Conservation (phyloP, 1,284 basidiomycete genomes). For the Violaceomyces palustris region DNA sequence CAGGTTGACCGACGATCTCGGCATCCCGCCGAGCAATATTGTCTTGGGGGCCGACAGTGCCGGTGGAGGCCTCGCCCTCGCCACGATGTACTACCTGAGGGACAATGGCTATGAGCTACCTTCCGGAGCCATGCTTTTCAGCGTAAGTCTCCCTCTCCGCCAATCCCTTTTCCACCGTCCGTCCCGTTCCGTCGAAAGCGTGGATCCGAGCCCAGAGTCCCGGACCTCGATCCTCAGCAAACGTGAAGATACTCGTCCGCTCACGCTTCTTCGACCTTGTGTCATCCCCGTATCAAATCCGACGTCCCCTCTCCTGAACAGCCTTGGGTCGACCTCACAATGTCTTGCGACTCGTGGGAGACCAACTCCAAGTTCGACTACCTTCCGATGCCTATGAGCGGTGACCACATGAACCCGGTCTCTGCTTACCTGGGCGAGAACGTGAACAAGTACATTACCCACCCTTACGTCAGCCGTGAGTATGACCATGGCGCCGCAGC, state of each 20-base stretch:
- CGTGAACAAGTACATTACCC: constrained; percentile 77
- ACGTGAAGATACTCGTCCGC: no score
- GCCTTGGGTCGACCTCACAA: constrained; percentile 66
- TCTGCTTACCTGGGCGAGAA: constrained; percentile 82
- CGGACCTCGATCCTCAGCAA: no score
- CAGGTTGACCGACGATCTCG: constrained; percentile 78
- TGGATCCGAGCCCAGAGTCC: no score
- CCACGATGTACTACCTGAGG: constrained; percentile 79
- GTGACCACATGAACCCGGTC: constrained; percentile 90
- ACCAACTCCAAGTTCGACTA: constrained; percentile 67
- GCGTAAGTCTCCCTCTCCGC: constrained; percentile 17
- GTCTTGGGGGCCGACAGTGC: constrained; percentile 82
- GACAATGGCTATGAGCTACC: constrained; percentile 52
- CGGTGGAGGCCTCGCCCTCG: constrained; percentile 80
- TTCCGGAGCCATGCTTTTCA: constrained; percentile 50
- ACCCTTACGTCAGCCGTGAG: constrained; percentile 72
- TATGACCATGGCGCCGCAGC: neutral
- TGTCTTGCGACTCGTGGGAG: constrained; percentile 97
- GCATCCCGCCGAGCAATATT: constrained; percentile 66
- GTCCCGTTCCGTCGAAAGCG: no score
- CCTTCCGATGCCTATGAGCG: constrained; percentile 56
- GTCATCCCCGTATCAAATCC: no score
- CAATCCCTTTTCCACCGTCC: no score
- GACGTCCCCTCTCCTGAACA: no score
- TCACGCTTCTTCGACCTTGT: no score